phyloP scores from a whole-genome alignment of 768 basidiomycete species.

The Serendipita sp. region DNA sequence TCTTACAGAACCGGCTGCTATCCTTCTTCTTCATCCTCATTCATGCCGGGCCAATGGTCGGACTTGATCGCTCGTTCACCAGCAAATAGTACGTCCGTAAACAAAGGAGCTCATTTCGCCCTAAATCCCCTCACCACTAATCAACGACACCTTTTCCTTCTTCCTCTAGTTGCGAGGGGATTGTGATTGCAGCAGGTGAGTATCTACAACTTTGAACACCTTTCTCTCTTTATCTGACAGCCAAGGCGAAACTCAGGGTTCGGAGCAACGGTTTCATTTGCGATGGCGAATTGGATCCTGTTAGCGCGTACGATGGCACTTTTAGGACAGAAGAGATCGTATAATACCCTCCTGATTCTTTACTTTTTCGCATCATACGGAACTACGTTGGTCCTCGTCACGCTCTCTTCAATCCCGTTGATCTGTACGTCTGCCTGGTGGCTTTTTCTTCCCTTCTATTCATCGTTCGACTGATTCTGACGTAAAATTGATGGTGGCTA shows the following conservation, averaged over 20 bases:
- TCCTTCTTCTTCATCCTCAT: not conserved
- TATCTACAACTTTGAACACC: not conserved
- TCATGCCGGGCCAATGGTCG: not conserved
- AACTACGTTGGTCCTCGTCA: not conserved
- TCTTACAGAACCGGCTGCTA: not conserved
- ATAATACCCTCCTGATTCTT: not conserved
- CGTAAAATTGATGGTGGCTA: too few relatives aligned
- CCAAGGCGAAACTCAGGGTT: too few relatives aligned
- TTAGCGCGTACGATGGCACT: not conserved
- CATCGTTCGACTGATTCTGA: too few relatives aligned
- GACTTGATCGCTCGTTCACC: not conserved
- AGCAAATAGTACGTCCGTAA: too few relatives aligned
- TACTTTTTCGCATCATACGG: not conserved
- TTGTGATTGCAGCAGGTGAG: not conserved
- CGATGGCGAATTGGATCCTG: not conserved
- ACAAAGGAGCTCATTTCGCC: too few relatives aligned
- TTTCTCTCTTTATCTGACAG: too few relatives aligned
- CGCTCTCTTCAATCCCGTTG: not conserved
- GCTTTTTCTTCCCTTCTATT: too few relatives aligned
- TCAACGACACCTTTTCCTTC: not conserved
- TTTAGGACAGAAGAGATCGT: not conserved
- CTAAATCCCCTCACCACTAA: too few relatives aligned
- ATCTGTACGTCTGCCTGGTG: too few relatives aligned
- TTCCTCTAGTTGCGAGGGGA: not conserved
- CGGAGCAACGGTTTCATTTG: not conserved